Evolutionary conservation across 345 rosid genomes (phyloP).

Genomic region (Eucalyptus leucophloia): DNA sequence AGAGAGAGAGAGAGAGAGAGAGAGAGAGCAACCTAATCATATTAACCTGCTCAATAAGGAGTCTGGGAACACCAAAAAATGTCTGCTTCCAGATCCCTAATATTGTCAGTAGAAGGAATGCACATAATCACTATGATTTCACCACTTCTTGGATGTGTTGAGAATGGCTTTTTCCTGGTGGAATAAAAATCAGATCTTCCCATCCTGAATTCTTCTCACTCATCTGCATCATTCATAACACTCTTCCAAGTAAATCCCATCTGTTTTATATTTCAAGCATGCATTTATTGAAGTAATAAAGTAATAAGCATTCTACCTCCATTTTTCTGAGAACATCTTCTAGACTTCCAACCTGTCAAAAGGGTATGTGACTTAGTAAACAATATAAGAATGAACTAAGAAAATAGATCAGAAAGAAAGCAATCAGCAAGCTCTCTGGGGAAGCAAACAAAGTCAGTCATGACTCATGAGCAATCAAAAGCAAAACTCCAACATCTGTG

Average conservation of each 20-base stretch:
- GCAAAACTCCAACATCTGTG: neutral
- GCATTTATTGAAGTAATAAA: neutral
- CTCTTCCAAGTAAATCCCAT: neutral
- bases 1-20: neutral
- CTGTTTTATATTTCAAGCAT: neutral
- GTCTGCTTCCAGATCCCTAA: neutral
- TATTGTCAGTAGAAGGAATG: neutral
- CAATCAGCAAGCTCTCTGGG: neutral
- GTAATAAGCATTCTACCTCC: constrained; percentile 42
- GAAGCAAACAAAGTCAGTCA: neutral
- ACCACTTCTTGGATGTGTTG: constrained; percentile 76
- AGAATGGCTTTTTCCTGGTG: constrained; percentile 85
- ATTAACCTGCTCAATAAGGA: neutral
- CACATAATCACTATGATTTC: neutral
- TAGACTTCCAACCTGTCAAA: constrained; percentile 73
- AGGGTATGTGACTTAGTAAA: neutral
- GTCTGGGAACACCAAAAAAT: neutral
- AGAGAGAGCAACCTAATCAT: neutral
- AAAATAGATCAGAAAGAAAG: neutral
- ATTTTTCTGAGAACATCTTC: constrained; percentile 88
- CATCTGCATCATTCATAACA: constrained; percentile 22
- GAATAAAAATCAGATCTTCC: constrained; percentile 91
- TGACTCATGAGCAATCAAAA: neutral
- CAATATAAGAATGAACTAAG: neutral
- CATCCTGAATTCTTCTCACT: constrained; percentile 89